These are phyloP conservation scores for Phytophthora cryptogea DNA, from an alignment of 352 stramenopile genomes.

Conservation along the genomic window DNA sequence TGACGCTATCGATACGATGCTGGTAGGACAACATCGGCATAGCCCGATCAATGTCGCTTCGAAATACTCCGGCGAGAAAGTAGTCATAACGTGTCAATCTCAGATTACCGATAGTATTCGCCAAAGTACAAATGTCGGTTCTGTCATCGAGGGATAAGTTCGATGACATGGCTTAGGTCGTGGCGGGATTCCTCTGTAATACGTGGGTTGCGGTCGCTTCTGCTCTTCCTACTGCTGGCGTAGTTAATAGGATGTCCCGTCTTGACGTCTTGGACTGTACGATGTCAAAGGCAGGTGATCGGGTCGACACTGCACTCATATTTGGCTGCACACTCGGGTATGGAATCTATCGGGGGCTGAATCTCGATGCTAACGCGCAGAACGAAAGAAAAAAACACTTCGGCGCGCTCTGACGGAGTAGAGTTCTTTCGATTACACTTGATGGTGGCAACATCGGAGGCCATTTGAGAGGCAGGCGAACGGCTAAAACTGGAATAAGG, in stretches of 20 bases:
- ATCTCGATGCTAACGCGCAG: not conserved
- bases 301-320: not conserved
- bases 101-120: constrained; percentile 5
- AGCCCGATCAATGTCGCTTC: not conserved
- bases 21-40: not conserved
- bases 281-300: constrained; percentile 2
- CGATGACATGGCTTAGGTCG: constrained; percentile 12
- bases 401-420: constrained; percentile 1
- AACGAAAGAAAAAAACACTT: not conserved
- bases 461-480: constrained; percentile 3
- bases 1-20: not conserved
- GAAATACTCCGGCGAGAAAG: constrained; percentile 2
- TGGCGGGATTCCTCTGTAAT: constrained; percentile 6
- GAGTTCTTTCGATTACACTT: not conserved
- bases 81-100: constrained; percentile 11
- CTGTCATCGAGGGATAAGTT: constrained; percentile 10
- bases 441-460: not conserved
- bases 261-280: not conserved
- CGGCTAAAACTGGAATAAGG: constrained; percentile 1
- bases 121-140: constrained; percentile 17
- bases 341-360: not conserved
- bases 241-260: not conserved
- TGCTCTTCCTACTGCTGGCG: constrained; percentile 4
- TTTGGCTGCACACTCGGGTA: not conserved
- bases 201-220: constrained; percentile 4